A percentile compares a stretch with the other conserved stretches of the same genome.
Evolutionary conservation across 1,284 basidiomycete genomes (phyloP).

Genomic region (Hortiboletus rubellus): DNA sequence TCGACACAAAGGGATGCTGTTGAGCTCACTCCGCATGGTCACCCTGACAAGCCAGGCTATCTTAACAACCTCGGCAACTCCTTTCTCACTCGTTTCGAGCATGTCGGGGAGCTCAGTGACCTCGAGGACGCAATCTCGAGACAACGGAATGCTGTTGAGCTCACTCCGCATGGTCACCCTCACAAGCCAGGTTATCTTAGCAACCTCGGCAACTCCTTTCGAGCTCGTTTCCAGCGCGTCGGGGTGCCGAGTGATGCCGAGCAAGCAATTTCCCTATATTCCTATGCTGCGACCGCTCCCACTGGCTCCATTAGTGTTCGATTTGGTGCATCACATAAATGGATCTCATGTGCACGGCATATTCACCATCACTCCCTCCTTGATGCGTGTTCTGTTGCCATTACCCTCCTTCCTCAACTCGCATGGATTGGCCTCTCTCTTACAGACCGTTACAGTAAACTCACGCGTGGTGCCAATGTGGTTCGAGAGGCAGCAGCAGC

Average conservation of each 20-base stretch:
- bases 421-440: background rate
- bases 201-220: background rate
- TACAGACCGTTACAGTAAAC: background rate
- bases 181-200: no score
- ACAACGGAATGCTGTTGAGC: no score
- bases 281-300: no score
- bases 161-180: no score
- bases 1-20: background rate
- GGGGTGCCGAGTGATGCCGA: background rate
- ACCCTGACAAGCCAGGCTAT: background rate
- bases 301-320: background rate
- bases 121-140: no score
- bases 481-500: background rate
- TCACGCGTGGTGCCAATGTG: background rate
- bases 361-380: background rate
- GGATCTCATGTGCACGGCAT: background rate
- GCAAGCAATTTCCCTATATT: background rate
- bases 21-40: background rate
- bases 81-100: background rate
- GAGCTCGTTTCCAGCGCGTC: background rate
- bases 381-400: background rate
- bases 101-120: no score
- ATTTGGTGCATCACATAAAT: background rate
- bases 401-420: background rate
- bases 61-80: background rate